Evolutionary conservation across 495 filamentous ascomycete species (phyloP), one percentile per base, ranked within the genome.

Genomic region (Hapsidospora chrysogenum): DNA sequence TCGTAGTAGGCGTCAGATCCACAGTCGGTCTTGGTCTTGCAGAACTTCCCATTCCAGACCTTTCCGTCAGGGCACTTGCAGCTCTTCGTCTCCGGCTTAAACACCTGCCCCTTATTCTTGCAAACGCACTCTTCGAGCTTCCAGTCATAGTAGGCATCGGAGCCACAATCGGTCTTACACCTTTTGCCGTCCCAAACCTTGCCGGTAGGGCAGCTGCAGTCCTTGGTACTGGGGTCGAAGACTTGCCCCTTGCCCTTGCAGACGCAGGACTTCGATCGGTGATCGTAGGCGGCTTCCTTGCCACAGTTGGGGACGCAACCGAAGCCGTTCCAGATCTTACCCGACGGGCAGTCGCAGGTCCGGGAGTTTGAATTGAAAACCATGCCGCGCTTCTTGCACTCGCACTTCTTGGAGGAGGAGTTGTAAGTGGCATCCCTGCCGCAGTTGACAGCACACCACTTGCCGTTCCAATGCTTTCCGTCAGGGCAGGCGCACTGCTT

Each of bases 221-320:
- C 26, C 20, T 26, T 25, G 15, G 9, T 27, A 5, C 17, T 17
- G 4, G n/a, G 9, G 15, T 36, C 23, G 9, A 16, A 36, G 3
- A 36, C 33, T 9, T 36, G 33, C 4, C 33, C 33, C 2, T 36
- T 17, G 10, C 26, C 26, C n/a, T 36, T 36, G 33, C 33, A 36
- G 2, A 36, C 33, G 15, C 33, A 36, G 1, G 4, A 2, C 22
- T 36, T 36, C 33, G 23, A 22, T 5, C 26, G 13, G 13, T 13
- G 10, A 15, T 36, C 33, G 6, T 27, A 36, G 13, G 23, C 20
- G 6, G 33, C 33, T 10, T 36, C 33, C 4, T 36, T 36, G 20
- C 33, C 33, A 9, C 33, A 36, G 9, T 36, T 11, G 13, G 6
- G 15, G 2, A 25, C 16, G 22, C 33, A 36, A 3, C 9, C 21